Evolutionary conservation across 1,139 yeast genomes (phyloP).

Genomic region (Zygosaccharomyces sapae): DNA sequence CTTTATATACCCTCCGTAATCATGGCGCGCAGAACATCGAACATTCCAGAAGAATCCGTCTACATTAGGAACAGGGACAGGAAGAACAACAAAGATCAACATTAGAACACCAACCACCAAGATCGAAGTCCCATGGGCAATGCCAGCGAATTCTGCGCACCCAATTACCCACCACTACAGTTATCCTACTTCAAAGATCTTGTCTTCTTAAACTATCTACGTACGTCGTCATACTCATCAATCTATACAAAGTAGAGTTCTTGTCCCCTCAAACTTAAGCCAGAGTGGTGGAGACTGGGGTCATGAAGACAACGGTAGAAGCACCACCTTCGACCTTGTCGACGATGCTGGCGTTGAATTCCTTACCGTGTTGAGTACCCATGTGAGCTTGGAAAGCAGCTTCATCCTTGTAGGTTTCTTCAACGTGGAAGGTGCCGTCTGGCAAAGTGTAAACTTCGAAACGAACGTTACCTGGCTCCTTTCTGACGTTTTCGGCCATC

Average conservation of each 20-base stretch:
- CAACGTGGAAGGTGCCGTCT: conserved; percentile 3
- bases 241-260: neutral
- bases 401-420: conserved; percentile 7
- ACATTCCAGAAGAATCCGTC: conserved; percentile 5
- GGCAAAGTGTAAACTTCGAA: conserved; percentile 3
- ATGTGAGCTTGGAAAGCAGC: conserved; percentile 8
- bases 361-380: conserved; percentile 7
- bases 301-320: conserved; percentile 3
- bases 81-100: neutral
- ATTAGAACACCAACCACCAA: neutral
- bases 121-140: neutral
- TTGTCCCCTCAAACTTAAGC: neutral
- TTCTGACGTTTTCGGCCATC: conserved; percentile 5
- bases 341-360: conserved; percentile 5
- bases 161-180: neutral
- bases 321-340: conserved; percentile 7
- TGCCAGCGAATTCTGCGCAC: neutral
- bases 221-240: conserved; percentile 1
- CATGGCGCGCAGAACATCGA: conserved; percentile 3
- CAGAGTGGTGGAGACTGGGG: conserved; percentile 1
- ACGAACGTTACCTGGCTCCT: conserved; percentile 7
- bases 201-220: neutral
- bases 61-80: neutral
- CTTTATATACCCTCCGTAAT: conserved; percentile 6
- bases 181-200: no score